Conservation (phyloP, 768 basidiomycete species). For the Tylopilus subfusipes region DNA sequence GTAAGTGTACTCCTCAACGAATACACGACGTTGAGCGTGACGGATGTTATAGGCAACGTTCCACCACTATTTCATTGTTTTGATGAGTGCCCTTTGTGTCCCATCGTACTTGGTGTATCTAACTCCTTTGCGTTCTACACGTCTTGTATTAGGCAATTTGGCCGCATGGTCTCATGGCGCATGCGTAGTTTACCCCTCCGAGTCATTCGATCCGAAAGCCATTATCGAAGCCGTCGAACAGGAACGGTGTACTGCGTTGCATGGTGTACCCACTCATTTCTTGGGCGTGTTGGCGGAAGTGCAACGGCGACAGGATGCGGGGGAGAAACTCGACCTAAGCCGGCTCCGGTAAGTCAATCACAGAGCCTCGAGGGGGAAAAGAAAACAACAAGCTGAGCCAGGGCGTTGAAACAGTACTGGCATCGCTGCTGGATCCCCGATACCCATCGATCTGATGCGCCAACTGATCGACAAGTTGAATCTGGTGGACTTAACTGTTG, state of each 20-base stretch:
- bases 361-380: too few relatives aligned
- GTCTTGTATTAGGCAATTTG: constrained; percentile 78
- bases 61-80: constrained; percentile 88
- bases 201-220: constrained; percentile 55
- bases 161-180: constrained; percentile 74
- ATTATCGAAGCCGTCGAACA: constrained; percentile 68
- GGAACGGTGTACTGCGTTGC: constrained; percentile 73
- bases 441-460: constrained; percentile 80
- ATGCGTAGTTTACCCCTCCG: constrained; percentile 72
- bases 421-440: constrained; percentile 74
- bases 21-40: neutral
- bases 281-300: constrained; percentile 70
- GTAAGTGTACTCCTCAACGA: constrained; percentile 37
- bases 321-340: constrained; percentile 46
- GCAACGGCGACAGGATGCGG: constrained; percentile 45
- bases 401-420: constrained; percentile 53
- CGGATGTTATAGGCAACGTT: constrained; percentile 56
- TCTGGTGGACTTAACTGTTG: constrained; percentile 66
- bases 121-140: constrained; percentile 34
- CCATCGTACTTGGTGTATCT: constrained; percentile 8
- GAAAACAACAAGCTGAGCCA: neutral
- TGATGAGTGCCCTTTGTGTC: constrained; percentile 55
- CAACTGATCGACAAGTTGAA: constrained; percentile 65
- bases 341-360: constrained; percentile 46
- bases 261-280: constrained; percentile 86